Base-by-base conservation (phyloP, 345 rosid species). In the Firmiana major region DNA sequence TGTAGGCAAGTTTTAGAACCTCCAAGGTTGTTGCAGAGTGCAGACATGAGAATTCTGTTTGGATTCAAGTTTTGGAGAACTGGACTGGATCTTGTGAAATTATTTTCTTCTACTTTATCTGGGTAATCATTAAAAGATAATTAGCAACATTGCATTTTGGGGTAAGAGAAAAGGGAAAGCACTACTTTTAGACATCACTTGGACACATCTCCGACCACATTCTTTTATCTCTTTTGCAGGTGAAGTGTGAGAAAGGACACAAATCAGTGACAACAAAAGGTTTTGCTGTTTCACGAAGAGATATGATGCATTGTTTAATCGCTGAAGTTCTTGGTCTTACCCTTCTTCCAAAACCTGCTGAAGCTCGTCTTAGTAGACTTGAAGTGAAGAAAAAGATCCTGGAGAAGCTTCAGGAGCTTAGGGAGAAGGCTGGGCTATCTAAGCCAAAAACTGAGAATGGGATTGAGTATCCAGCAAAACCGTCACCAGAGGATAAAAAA, bases 301-400 rank as follows among this genome's bases (percentile, higher is more conserved):
- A 81, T 48, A 69, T 85, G 63, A 83, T 88, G 81, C 19, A 82
- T 13, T 78, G 65, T 78, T 45, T 85, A 64, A 57, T 84, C 17
- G 82, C 87, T 49, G 81, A 70, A 79, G 55, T 74, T 45, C 10
- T 75, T 7, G 43, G 69, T 62, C 57, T 75, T 19, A 38, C 59
- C 69, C 45, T 45, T 49, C 46, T 75, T 40, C 46, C 78, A 15
- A 84, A 87, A 82, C 79, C 89, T 22, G 88, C 90, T 0, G 88
- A 86, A 74, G 93, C 91, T 68, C 86, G 91, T 10, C 79, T 77
- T 40, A 81, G 87, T 42, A 88, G 86, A 73, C 78, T 77, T 0
- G 90, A 86, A 70, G 75, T 60, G 75, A 83, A 77, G 72, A 86
- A 28, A 71, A 84, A 84, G 76, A 75, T 82, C 45, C 43, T 83